Conservation (phyloP, 1,284 basidiomycete species). For the Omphalotus olearius region DNA sequence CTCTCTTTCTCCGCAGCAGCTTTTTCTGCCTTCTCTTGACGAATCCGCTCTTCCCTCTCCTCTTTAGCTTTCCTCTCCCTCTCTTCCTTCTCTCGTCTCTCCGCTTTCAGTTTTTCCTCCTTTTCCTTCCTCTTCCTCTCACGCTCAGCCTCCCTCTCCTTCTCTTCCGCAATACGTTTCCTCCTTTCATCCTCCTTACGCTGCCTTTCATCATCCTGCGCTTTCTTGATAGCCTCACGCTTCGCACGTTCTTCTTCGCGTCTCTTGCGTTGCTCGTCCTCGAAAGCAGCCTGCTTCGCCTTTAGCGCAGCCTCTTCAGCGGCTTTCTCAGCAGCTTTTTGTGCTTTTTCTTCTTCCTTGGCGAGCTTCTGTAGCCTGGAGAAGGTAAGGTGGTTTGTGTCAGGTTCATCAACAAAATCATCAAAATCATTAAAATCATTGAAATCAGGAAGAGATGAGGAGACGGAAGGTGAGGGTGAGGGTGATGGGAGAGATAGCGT, state of each 20-base stretch:
- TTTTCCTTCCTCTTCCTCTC: constrained; percentile 65
- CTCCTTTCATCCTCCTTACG: constrained; percentile 17
- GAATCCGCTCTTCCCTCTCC: constrained; percentile 58
- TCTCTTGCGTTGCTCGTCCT: constrained; percentile 47
- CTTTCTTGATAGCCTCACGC: constrained; percentile 31
- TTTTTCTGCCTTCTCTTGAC: constrained; percentile 48
- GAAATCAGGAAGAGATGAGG: constrained; percentile 6
- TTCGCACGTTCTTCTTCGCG: constrained; percentile 35
- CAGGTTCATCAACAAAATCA: too few relatives aligned
- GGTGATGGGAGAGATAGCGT: too few relatives aligned
- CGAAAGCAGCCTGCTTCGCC: constrained; percentile 60
- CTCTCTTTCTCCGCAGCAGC: constrained; percentile 39
- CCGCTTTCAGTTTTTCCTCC: constrained; percentile 63
- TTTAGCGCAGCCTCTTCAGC: constrained; percentile 67
- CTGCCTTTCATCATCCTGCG: constrained; percentile 27
- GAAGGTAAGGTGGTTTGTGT: constrained; percentile 13
- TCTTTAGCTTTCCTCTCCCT: constrained; percentile 53
- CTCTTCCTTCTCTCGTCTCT: constrained; percentile 66
- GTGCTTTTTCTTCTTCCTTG: constrained; percentile 87
- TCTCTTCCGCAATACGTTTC: constrained; percentile 41
- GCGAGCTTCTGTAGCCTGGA: constrained; percentile 83
- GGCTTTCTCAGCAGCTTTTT: constrained; percentile 76
- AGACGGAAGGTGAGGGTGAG: not conserved
- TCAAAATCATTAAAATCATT: not conserved
- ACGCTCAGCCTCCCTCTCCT: constrained; percentile 46